Evolutionary conservation across 257 asterid species (phyloP).

Genomic region (Misopates orontium): DNA sequence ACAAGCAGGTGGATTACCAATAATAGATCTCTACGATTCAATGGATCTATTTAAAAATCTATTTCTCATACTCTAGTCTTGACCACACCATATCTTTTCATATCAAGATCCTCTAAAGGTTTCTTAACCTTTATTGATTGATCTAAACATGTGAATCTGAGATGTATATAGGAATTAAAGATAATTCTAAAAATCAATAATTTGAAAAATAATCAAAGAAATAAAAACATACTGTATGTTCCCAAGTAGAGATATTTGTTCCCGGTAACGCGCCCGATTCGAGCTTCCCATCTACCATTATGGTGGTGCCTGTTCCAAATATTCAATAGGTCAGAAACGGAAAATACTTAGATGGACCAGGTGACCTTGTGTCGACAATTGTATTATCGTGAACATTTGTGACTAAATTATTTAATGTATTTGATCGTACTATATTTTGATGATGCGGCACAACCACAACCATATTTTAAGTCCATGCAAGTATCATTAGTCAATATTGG

Average conservation of each 20-base stretch:
- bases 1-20: conserved; percentile 31
- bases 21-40: conserved; percentile 26
- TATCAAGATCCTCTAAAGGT: not conserved
- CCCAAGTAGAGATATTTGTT: conserved; percentile 89
- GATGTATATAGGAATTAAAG: not conserved
- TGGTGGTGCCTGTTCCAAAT: conserved; percentile 88
- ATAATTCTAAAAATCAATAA: not conserved
- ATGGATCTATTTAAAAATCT: too few species aligned
- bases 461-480: too few species aligned
- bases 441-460: too few species aligned
- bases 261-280: conserved; percentile 84
- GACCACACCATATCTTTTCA: not conserved
- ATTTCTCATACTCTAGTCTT: not conserved
- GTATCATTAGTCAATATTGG: too few species aligned
- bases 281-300: conserved; percentile 98
- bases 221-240: conserved; percentile 46
- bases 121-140: too few species aligned
- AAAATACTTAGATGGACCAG: too few species aligned
- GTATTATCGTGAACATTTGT: too few species aligned
- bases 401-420: too few species aligned
- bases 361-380: too few species aligned
- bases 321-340: too few species aligned
- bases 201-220: not conserved
- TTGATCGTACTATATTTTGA: too few species aligned
- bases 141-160: not conserved